These are phyloP conservation scores for Chytridiales sp. DNA, from an alignment of 371 early-diverging fungal species.

Conservation along the genomic window DNA sequence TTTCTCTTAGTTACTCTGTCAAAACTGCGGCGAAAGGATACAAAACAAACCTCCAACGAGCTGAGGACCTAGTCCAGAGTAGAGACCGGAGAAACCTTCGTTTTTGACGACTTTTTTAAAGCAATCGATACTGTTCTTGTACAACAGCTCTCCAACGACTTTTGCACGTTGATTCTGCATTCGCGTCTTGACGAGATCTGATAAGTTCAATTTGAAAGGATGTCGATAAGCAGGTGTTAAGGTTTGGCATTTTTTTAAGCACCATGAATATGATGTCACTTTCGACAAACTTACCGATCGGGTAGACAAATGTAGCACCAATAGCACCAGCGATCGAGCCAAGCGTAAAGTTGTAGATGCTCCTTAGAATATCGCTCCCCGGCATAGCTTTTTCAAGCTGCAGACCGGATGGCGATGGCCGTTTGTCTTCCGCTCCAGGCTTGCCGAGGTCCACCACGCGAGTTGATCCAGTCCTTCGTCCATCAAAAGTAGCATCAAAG, in stretches of 20 bases:
- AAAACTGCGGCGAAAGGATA: neutral
- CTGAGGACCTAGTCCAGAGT: conserved; percentile 96
- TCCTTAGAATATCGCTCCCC: conserved; percentile 42
- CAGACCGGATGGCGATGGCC: no score
- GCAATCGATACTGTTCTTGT: conserved; percentile 92
- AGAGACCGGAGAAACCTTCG: conserved; percentile 89
- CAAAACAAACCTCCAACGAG: conserved; percentile 68
- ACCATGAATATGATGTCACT: no score
- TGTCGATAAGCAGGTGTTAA: neutral
- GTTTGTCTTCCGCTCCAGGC: no score
- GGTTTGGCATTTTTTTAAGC: no score
- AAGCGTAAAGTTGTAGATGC: conserved; percentile 72
- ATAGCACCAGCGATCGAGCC: conserved; percentile 95
- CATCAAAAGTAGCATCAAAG: no score
- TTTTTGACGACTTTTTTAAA: conserved; percentile 91
- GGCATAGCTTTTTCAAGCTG: no score
- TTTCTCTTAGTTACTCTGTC: neutral
- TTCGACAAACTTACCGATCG: conserved; percentile 70
- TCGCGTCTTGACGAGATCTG: conserved; percentile 94
- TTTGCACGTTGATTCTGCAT: conserved; percentile 95
- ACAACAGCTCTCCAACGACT: conserved; percentile 87
- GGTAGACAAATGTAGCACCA: conserved; percentile 95
- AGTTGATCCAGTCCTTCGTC: no score
- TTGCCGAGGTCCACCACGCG: no score
- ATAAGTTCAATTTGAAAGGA: neutral